These are phyloP conservation scores for Phialocephala sp. DNA, from an alignment of 2,329 filamentous ascomycete genomes.

Conservation along the genomic window DNA sequence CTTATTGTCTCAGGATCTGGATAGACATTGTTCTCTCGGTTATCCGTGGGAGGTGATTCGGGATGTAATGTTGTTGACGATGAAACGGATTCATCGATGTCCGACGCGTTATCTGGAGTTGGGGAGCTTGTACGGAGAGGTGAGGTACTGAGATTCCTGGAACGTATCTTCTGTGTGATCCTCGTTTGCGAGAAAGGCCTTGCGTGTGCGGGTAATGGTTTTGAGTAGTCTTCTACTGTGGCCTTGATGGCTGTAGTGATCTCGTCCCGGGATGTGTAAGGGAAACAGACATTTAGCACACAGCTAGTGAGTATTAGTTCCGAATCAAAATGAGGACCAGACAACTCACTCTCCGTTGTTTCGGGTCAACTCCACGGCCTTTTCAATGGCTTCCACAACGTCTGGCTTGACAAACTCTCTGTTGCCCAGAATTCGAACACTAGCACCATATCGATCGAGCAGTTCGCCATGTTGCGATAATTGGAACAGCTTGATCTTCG, in stretches of 20 bases:
- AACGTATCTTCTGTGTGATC: conserved; percentile 84
- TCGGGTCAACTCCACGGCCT: conserved; percentile 83
- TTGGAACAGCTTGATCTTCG: conserved; percentile 92
- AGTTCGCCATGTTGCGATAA: conserved; percentile 92
- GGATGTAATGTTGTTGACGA: conserved; percentile 60
- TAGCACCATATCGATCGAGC: conserved; percentile 89
- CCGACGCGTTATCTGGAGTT: conserved; percentile 51
- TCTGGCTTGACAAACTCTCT: conserved; percentile 83
- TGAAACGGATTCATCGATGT: conserved; percentile 57
- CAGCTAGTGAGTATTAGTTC: conserved; percentile 49
- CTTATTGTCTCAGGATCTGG: conserved; percentile 90
- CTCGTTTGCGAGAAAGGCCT: conserved; percentile 86
- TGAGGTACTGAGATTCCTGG: conserved; percentile 56
- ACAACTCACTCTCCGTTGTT: conserved; percentile 75
- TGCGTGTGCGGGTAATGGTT: conserved; percentile 66
- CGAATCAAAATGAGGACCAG: background rate
- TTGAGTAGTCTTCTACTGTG: conserved; percentile 86
- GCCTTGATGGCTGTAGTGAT: conserved; percentile 88
- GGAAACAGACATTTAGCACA: conserved; percentile 93
- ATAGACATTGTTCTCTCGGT: conserved; percentile 46
- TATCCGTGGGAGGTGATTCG: conserved; percentile 40
- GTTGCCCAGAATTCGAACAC: conserved; percentile 84
- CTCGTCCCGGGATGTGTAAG: conserved; percentile 94
- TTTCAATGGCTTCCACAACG: conserved; percentile 86
- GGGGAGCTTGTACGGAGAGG: conserved; percentile 50